phyloP scores from a whole-genome alignment of 148 eudicot genomes.

The Agrostemma githago region DNA sequence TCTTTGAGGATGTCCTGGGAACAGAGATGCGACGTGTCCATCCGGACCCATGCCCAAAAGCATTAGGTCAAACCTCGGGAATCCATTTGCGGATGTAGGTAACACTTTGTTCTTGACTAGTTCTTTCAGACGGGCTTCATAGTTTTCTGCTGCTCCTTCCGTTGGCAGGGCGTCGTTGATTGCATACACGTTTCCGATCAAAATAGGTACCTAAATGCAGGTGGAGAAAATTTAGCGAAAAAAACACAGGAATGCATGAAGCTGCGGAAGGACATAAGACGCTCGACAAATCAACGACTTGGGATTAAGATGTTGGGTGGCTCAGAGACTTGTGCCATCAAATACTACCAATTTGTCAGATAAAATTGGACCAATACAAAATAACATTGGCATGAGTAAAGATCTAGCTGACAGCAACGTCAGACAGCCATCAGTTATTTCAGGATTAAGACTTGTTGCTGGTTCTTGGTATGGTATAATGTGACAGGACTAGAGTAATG shows the following conservation, averaged over 20 bases:
- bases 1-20: slow-evolving; percentile 48
- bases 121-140: slow-evolving; percentile 46
- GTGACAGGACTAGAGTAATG: no score
- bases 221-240: background rate
- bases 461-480: no score
- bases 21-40: slow-evolving; percentile 71
- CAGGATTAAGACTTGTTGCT: background rate
- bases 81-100: slow-evolving; percentile 35
- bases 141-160: slow-evolving; percentile 62
- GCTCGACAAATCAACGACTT: no score
- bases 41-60: slow-evolving; percentile 78
- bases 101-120: slow-evolving; percentile 39
- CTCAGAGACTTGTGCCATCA: background rate
- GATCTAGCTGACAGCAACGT: background rate
- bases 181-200: slow-evolving; percentile 41
- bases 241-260: no score
- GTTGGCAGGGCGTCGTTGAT: slow-evolving; percentile 48
- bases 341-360: background rate
- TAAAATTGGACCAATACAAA: background rate
- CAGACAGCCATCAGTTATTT: background rate
- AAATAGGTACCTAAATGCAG: slow-evolving; percentile 42
- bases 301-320: no score
- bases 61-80: slow-evolving; percentile 68
- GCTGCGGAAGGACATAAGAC: no score
- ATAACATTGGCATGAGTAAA: background rate